Conservation (phyloP, 2,329 filamentous ascomycete species). For the Chaetomium sp. region DNA sequence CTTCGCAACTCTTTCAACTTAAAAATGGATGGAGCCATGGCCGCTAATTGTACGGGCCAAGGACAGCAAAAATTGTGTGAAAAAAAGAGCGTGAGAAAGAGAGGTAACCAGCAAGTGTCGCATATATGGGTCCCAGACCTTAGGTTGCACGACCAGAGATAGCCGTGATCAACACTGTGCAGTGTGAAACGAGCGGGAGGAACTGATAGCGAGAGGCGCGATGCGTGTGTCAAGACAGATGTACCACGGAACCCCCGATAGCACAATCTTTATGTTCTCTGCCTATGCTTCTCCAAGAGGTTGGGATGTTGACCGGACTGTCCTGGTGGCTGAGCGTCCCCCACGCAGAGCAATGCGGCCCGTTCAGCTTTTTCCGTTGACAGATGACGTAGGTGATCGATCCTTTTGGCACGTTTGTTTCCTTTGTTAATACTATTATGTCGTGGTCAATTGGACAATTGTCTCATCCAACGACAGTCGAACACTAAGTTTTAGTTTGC, state of each 20-base stretch:
- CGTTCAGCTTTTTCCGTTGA: too few species aligned
- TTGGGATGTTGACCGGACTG: too few species aligned
- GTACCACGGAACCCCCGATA: not conserved
- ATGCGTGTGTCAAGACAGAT: not conserved
- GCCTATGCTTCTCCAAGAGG: too few species aligned
- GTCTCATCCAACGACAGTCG: too few species aligned
- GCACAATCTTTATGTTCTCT: not conserved
- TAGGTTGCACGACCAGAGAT: not conserved
- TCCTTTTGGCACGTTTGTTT: too few species aligned
- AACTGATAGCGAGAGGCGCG: not conserved
- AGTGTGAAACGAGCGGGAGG: constrained; percentile 3
- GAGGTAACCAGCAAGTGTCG: not conserved
- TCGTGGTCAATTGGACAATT: too few species aligned
- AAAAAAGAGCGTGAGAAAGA: not conserved
- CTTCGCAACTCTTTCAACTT: constrained; percentile 65
- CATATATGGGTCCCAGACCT: not conserved
- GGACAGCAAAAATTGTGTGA: not conserved
- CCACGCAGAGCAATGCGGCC: constrained; percentile 1
- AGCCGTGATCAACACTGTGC: not conserved
- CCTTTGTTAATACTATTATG: too few species aligned
- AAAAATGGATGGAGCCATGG: constrained; percentile 61
- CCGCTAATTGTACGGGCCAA: constrained; percentile 4
- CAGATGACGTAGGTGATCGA: too few species aligned
- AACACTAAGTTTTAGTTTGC: too few species aligned
- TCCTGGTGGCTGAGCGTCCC: not conserved